Conservation (phyloP, 257 asterid genomes). For the Datura wrightii region DNA sequence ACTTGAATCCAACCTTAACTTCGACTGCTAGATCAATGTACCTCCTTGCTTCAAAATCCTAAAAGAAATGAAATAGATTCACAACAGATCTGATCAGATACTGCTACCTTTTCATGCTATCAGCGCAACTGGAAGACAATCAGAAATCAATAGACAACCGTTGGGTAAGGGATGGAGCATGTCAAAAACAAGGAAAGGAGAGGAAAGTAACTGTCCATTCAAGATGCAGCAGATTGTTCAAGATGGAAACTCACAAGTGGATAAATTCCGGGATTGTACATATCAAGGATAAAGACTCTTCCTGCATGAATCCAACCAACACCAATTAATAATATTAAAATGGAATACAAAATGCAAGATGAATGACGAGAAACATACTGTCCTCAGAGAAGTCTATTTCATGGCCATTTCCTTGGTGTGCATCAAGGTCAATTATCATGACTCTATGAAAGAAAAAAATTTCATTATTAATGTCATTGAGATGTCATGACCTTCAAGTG, state of each 20-base stretch:
- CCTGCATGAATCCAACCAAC: conserved; percentile 53
- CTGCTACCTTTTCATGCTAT: not conserved
- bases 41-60: conserved; percentile 87
- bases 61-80: conserved; percentile 25
- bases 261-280: conserved; percentile 92
- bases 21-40: conserved; percentile 80
- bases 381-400: conserved; percentile 80
- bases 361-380: conserved; percentile 56
- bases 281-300: conserved; percentile 91
- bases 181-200: not conserved
- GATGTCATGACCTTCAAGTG: conserved; percentile 13
- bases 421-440: conserved; percentile 98
- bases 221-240: conserved; percentile 18
- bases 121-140: conserved; percentile 16
- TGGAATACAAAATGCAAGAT: conserved; percentile 32
- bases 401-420: conserved; percentile 99
- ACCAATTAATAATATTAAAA: conserved; percentile 34
- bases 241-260: conserved; percentile 71
- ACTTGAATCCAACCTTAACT: conserved; percentile 62
- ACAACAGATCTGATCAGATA: not conserved
- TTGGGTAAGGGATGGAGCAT: not conserved
- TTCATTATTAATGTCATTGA: not conserved
- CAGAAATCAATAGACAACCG: not conserved
- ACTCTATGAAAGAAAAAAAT: conserved; percentile 58
- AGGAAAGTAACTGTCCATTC: not conserved